Base-by-base conservation (phyloP, 1,139 yeast species). In the Wickerhamiella pararugosa region DNA sequence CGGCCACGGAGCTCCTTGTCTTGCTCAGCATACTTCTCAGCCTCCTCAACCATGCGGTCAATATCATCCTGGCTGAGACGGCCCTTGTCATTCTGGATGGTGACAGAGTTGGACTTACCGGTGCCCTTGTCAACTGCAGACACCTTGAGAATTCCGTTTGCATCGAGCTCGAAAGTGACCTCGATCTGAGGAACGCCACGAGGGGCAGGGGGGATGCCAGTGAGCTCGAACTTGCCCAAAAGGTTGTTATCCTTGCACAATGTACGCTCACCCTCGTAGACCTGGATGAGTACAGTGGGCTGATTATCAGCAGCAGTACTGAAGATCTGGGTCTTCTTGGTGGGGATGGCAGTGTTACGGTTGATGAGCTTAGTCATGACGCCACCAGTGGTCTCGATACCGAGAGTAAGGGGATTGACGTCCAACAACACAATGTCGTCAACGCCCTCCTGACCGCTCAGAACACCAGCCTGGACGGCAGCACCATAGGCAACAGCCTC, bases 401-500 rank as follows among this genome's bases (percentile, higher is more conserved):
- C 94, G 54, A 82, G 70, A 44, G 93, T 81, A 62, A 82, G 74
- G 60, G 94, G 94, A 56, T 81, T 81, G 58, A 76, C 94, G 73
- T 81, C 94, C 65, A 82, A 76, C 59, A 82, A 75, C 60, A 82
- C 75, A 62, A 81, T 70, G 64, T 81, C 93, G 71, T 81, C 87
- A 54, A 92, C 74, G 69, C 74, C 73, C 47, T 87, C 76, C 65
- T 81, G 92, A 70, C 94, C 94, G 48, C 93, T 76, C 57, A 84
- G 73, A 61, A 84, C 84, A 55, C 94, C 92, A 57, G 92, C 93
- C 71, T 82, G 90, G 51, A 66, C 70, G 60, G 95, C 95, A 59
- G 95, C 95, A 79, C 95, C 95, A 73, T 82, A 84, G 63, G 95
- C 95, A 69, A 83, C 94, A 63, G 94, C 94, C 75, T 83, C 94